These are phyloP conservation scores for Trametes hirsuta DNA, from an alignment of 1,284 basidiomycete genomes.

Conservation along the genomic window DNA sequence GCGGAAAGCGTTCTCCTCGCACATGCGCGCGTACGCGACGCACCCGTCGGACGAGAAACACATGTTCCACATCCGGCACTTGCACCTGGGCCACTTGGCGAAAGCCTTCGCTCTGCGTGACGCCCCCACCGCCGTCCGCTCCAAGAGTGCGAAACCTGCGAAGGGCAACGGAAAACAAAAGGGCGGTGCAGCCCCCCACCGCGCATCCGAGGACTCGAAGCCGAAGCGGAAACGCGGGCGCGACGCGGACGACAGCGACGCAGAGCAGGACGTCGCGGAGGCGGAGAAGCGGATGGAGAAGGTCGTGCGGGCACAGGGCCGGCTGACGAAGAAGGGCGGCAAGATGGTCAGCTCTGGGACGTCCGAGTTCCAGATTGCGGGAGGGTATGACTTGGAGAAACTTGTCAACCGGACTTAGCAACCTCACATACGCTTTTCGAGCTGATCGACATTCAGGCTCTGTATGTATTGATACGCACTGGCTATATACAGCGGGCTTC, in stretches of 20 bases:
- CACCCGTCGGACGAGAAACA: conserved; percentile 95
- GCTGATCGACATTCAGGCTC: no score
- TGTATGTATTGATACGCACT: no score
- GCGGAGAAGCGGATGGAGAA: conserved; percentile 88
- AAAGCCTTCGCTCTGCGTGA: conserved; percentile 97
- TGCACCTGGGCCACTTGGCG: conserved; percentile 96
- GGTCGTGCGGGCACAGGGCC: conserved; percentile 85
- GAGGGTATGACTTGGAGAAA: conserved; percentile 69
- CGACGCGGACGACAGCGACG: conserved; percentile 38
- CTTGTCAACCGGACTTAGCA: conserved; percentile 46
- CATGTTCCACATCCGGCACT: conserved; percentile 92
- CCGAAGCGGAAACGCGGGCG: conserved; percentile 24
- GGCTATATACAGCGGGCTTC: no score
- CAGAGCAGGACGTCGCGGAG: conserved; percentile 53
- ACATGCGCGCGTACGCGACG: conserved; percentile 96
- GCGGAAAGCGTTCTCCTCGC: conserved; percentile 86
- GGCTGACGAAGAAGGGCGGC: conserved; percentile 79
- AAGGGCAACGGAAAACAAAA: conserved; percentile 23
- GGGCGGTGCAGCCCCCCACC: conserved; percentile 2
- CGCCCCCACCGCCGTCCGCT: conserved; percentile 75
- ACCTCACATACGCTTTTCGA: no score
- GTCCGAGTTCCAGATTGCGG: conserved; percentile 84
- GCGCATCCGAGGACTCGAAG: conserved; percentile 25
- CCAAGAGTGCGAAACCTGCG: conserved; percentile 25
- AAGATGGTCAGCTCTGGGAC: conserved; percentile 75